These are phyloP conservation scores for Anacardium occidentale DNA, from an alignment of 345 rosid species.

Conservation along the genomic window DNA sequence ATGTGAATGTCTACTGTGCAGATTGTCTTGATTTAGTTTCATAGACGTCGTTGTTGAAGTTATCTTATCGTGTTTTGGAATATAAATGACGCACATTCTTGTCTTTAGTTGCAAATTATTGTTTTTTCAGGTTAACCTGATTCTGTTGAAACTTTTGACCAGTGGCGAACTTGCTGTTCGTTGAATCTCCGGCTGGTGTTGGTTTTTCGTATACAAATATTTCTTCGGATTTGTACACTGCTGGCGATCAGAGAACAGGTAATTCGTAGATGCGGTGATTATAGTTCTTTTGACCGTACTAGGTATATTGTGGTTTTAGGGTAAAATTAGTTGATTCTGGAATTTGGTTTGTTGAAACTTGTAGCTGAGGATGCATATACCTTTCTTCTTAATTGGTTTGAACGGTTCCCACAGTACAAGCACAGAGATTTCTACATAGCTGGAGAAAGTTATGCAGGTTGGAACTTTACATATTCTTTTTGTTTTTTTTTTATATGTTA, in stretches of 20 bases:
- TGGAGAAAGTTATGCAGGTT: conserved; percentile 99
- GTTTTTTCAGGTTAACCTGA: background rate
- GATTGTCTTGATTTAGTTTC: background rate
- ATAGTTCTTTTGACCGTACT: background rate
- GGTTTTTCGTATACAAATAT: conserved; percentile 93
- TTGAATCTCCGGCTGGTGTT: conserved; percentile 98
- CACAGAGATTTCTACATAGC: conserved; percentile 89
- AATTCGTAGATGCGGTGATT: conserved; percentile 15
- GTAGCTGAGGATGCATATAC: conserved; percentile 87
- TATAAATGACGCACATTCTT: background rate
- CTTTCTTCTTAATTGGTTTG: conserved; percentile 83
- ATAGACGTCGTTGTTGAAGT: background rate
- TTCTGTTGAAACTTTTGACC: conserved; percentile 6
- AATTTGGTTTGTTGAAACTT: conserved; percentile 23
- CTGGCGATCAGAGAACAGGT: conserved; percentile 91
- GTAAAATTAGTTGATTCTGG: conserved; percentile 19
- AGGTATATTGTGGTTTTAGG: conserved; percentile 4
- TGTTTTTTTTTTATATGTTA: background rate
- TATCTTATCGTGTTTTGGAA: background rate
- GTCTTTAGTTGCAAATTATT: background rate
- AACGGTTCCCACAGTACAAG: conserved; percentile 95
- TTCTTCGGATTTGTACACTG: conserved; percentile 70
- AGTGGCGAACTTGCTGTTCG: conserved; percentile 92
- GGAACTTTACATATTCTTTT: background rate
- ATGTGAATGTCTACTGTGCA: conserved; percentile 14